Conservation (phyloP, 1,284 basidiomycete species). For the Golubevia pallescens region DNA sequence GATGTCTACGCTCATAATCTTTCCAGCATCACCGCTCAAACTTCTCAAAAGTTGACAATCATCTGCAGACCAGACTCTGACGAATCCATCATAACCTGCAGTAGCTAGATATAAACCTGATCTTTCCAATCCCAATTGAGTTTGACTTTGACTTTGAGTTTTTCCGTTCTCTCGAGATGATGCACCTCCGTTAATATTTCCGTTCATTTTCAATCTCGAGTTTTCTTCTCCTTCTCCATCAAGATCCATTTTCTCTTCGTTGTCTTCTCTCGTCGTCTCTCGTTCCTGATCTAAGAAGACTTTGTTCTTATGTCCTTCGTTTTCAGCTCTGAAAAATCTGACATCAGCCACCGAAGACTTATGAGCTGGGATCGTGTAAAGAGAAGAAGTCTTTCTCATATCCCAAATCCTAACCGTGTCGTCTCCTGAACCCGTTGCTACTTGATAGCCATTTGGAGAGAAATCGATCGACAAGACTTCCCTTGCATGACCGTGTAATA, state of each 20-base stretch:
- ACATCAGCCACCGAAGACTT: conserved; percentile 92
- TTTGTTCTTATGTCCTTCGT: conserved; percentile 51
- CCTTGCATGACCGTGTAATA: conserved; percentile 59
- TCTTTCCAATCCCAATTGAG: conserved; percentile 14
- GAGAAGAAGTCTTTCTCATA: conserved; percentile 83
- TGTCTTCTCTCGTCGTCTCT: conserved; percentile 33
- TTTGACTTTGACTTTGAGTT: conserved; percentile 21
- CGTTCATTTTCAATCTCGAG: conserved; percentile 1
- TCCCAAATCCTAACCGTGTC: conserved; percentile 99
- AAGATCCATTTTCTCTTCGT: background rate
- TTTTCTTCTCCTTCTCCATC: conserved; percentile 2
- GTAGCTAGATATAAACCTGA: conserved; percentile 91
- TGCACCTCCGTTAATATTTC: conserved; percentile 8
- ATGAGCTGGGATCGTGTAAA: conserved; percentile 98
- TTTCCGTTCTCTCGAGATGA: conserved; percentile 4
- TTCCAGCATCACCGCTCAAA: conserved; percentile 83
- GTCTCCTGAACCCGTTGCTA: conserved; percentile 94
- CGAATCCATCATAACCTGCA: conserved; percentile 90
- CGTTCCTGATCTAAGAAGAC: too few species aligned
- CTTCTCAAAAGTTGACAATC: conserved; percentile 93
- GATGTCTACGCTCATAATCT: conserved; percentile 97
- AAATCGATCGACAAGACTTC: conserved; percentile 58
- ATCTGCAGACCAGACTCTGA: conserved; percentile 96
- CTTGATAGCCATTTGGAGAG: conserved; percentile 75
- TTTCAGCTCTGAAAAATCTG: conserved; percentile 78